Conservation (phyloP, 495 filamentous ascomycete species). For the Glonium stellatum region DNA sequence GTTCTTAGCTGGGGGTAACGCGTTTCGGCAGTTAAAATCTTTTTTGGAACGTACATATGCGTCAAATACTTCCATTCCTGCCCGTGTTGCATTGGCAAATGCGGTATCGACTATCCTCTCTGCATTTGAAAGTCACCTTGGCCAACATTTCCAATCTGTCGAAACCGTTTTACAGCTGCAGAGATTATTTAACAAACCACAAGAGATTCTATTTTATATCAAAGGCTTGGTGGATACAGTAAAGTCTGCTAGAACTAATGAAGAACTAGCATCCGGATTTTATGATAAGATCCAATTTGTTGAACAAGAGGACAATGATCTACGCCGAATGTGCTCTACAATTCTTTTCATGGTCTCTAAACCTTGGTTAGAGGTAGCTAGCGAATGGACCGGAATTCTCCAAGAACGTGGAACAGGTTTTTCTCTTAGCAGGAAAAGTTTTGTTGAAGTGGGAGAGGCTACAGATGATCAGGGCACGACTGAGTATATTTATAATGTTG, state of each 20-base stretch:
- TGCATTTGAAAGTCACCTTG: slow-evolving; percentile 51
- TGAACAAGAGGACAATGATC: slow-evolving; percentile 54
- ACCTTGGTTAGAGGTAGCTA: slow-evolving; percentile 67
- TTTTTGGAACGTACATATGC: slow-evolving; percentile 45
- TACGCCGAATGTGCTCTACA: slow-evolving; percentile 56
- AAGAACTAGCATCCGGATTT: slow-evolving; percentile 60
- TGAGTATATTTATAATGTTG: slow-evolving; percentile 17
- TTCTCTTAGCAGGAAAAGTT: slow-evolving; percentile 13
- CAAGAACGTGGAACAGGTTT: slow-evolving; percentile 44
- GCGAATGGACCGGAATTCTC: slow-evolving; percentile 71
- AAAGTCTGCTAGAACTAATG: slow-evolving; percentile 52
- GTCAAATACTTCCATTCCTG: slow-evolving; percentile 40
- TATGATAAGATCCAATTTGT: slow-evolving; percentile 56
- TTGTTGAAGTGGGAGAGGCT: slow-evolving; percentile 42
- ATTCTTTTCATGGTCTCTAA: slow-evolving; percentile 56
- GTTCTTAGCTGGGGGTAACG: slow-evolving; percentile 55
- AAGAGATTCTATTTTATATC: slow-evolving; percentile 56
- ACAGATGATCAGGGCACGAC: slow-evolving; percentile 58
- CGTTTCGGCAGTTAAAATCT: slow-evolving; percentile 44
- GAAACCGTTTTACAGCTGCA: slow-evolving; percentile 64
- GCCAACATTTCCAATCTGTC: slow-evolving; percentile 35
- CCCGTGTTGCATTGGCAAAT: slow-evolving; percentile 55
- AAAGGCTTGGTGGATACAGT: slow-evolving; percentile 51
- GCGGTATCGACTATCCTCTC: slow-evolving; percentile 49
- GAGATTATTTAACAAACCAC: slow-evolving; percentile 54